phyloP scores from a whole-genome alignment of 305 asterid genomes.

The Fraxinus baroniana region DNA sequence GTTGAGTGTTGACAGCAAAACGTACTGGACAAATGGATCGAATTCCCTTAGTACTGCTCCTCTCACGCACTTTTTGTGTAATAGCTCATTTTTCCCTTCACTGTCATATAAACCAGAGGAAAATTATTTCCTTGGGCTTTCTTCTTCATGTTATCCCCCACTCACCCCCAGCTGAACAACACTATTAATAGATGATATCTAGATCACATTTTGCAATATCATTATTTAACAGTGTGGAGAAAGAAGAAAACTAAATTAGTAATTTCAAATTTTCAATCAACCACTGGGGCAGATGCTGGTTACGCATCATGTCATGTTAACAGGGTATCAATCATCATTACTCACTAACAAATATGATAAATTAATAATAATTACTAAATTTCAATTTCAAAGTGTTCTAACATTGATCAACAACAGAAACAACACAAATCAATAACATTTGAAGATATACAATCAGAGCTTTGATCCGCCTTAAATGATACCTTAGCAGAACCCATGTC shows the following conservation, averaged over 20 bases:
- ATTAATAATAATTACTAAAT: background rate
- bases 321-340: background rate
- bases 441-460: background rate
- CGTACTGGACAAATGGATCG: background rate
- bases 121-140: background rate
- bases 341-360: background rate
- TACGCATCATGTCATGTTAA: background rate
- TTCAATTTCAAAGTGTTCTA: background rate
- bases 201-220: background rate
- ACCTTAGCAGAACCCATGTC: conserved; percentile 98
- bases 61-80: background rate
- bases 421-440: background rate
- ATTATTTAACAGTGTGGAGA: background rate
- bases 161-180: background rate
- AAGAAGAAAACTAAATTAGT: background rate
- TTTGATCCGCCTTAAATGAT: background rate
- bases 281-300: background rate
- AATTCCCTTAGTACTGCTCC: background rate
- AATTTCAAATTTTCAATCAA: background rate
- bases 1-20: background rate
- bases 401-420: background rate
- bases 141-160: background rate
- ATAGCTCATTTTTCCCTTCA: background rate
- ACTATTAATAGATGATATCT: background rate
- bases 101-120: background rate